Evolutionary conservation across 345 rosid species (phyloP).

Genomic region (Capsella bursapastoris): DNA sequence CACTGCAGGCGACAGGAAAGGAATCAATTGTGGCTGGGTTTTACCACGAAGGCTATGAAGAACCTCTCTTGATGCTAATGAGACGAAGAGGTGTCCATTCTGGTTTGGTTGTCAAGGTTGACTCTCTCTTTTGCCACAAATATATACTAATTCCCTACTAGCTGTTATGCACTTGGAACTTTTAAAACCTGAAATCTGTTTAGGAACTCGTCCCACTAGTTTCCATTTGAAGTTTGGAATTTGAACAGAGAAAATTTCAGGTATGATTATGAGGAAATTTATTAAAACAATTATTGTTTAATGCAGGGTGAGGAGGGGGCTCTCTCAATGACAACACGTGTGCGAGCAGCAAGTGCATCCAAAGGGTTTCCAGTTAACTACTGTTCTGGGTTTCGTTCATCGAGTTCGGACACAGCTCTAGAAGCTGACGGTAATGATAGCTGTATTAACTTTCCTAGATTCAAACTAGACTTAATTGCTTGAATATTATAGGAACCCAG

Average conservation of each 20-base stretch:
- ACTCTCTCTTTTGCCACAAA: constrained; percentile 36
- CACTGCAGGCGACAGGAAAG: constrained; percentile 78
- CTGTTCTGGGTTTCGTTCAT: constrained; percentile 91
- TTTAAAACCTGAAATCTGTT: not conserved
- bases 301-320: constrained; percentile 96
- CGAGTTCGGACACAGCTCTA: constrained; percentile 59
- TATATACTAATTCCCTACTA: not conserved
- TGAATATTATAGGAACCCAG: not conserved
- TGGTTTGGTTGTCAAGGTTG: constrained; percentile 94
- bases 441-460: constrained; percentile 10
- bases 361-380: constrained; percentile 95
- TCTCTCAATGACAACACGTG: constrained; percentile 91
- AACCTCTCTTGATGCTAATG: constrained; percentile 96
- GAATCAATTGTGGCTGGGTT: constrained; percentile 93
- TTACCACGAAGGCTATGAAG: constrained; percentile 95
- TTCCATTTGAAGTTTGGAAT: not conserved
- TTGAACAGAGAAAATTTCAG: not conserved
- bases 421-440: constrained; percentile 75
- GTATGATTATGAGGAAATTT: not conserved
- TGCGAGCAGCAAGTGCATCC: constrained; percentile 65
- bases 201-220: not conserved
- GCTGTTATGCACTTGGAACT: not conserved
- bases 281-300: constrained; percentile 16
- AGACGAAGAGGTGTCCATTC: constrained; percentile 94
- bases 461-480: constrained; percentile 9